A percentile compares a stretch with the other conserved stretches of the same genome.
phyloP scores from a whole-genome alignment of 148 eudicot species.

The Heliosperma pusillum region DNA sequence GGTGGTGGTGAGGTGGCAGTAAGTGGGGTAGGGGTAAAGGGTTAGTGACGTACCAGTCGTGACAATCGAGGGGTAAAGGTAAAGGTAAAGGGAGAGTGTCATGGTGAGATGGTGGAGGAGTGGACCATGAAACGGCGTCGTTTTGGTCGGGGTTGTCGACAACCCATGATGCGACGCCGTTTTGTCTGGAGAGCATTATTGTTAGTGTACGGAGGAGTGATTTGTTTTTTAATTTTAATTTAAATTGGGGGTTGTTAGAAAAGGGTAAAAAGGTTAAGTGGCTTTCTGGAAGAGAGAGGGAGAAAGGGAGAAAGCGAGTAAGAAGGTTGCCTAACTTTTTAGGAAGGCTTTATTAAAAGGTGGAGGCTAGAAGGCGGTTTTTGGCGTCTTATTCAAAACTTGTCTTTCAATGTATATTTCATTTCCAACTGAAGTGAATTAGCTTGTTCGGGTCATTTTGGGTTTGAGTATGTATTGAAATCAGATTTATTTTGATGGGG shows the following conservation, averaged over 20 bases:
- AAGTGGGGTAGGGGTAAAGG: neutral
- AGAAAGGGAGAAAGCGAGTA: neutral
- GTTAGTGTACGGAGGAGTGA: neutral
- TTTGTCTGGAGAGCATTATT: conserved; percentile 38
- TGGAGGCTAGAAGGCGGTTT: neutral
- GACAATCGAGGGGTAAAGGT: conserved; percentile 25
- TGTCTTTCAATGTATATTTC: neutral
- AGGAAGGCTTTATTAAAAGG: neutral
- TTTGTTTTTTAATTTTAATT: no score
- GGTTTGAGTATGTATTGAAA: no score
- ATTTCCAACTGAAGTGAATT: no score
- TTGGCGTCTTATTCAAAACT: conserved; percentile 1
- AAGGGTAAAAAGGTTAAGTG: neutral
- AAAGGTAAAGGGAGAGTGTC: neutral
- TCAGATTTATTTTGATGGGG: no score
- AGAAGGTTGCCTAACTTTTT: neutral
- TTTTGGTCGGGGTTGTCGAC: conserved; percentile 33
- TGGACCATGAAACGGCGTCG: conserved; percentile 39
- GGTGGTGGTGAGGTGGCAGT: conserved; percentile 20
- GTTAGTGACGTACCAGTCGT: conserved; percentile 12
- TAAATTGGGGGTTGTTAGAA: neutral
- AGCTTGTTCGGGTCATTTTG: no score
- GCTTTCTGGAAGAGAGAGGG: conserved; percentile 3
- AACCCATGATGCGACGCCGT: conserved; percentile 41
- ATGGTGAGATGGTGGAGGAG: conserved; percentile 11